These are phyloP conservation scores for Zygnema circumcarinatum DNA, from an alignment of 139 green algal genomes.

Conservation along the genomic window DNA sequence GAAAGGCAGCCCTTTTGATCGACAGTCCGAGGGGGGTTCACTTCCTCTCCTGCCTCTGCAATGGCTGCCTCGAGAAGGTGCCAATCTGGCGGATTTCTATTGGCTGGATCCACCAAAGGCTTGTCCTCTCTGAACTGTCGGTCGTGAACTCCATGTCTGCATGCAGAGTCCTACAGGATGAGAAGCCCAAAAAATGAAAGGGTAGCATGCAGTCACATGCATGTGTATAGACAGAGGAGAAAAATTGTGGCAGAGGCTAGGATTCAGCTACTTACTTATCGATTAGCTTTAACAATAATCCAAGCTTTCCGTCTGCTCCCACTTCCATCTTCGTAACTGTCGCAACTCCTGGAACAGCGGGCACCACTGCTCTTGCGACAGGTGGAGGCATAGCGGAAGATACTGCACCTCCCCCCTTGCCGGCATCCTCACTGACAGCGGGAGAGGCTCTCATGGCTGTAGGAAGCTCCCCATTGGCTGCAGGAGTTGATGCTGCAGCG, in stretches of 20 bases:
- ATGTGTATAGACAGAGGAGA: too few species aligned
- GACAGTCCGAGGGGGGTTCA: not conserved
- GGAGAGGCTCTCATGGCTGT: not conserved
- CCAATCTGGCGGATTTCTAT: not conserved
- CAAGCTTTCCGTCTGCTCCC: not conserved
- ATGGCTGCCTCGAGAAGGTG: not conserved
- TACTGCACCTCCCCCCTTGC: not conserved
- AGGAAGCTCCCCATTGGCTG: not conserved
- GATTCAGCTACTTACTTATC: not conserved
- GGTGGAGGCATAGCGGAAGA: not conserved
- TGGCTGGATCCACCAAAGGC: not conserved
- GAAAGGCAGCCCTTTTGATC: not conserved
- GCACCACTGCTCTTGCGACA: not conserved
- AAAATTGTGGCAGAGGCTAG: too few species aligned
- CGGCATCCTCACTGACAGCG: not conserved
- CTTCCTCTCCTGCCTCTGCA: not conserved
- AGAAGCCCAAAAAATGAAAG: not conserved
- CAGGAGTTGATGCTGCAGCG: not conserved
- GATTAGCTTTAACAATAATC: not conserved
- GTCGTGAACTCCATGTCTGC: not conserved
- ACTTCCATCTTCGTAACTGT: not conserved
- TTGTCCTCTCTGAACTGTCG: not conserved
- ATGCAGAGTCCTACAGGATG: not conserved
- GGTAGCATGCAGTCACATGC: too few species aligned
- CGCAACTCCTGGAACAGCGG: not conserved